Percentiles rank a stretch among this genome's conserved stretches.
Conservation (phyloP, 1,139 yeast species). For the Wickerhamiella pararugosa region DNA sequence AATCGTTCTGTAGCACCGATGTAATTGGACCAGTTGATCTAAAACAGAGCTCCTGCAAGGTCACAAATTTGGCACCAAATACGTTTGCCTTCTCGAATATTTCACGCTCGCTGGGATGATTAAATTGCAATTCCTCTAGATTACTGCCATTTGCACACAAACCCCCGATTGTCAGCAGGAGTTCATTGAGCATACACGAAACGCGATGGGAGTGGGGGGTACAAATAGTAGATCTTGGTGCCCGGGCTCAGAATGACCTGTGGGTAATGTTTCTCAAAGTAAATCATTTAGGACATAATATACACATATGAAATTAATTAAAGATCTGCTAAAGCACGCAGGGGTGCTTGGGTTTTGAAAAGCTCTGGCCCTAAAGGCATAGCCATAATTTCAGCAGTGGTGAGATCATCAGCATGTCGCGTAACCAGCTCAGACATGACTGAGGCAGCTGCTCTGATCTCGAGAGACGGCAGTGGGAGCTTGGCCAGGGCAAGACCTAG, state of each 20-base stretch:
- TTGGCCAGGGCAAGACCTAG: conserved; percentile 18
- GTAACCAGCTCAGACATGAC: conserved; percentile 14
- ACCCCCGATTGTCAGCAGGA: no score
- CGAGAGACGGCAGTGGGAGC: conserved; percentile 9
- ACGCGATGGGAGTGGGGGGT: no score
- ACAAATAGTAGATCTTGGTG: no score
- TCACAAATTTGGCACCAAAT: conserved; percentile 1
- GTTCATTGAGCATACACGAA: conserved; percentile 3
- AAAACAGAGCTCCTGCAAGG: not conserved
- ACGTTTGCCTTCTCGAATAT: not conserved
- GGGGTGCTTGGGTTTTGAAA: conserved; percentile 16
- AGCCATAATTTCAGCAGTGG: conserved; percentile 13
- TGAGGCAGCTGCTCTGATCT: conserved; percentile 13
- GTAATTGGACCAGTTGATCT: not conserved
- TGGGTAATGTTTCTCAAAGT: no score
- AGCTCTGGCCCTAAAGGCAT: conserved; percentile 21
- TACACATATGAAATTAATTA: not conserved
- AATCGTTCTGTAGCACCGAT: not conserved
- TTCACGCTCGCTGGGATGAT: conserved; percentile 5
- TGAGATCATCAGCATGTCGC: not conserved
- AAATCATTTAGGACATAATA: not conserved
- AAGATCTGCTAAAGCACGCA: conserved; percentile 9
- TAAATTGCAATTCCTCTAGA: not conserved
- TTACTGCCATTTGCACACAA: conserved; percentile 1
- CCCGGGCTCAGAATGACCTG: no score